Conservation (phyloP, 228 moss, liverwort and hornwort genomes). For the Sphagnum fallax region DNA sequence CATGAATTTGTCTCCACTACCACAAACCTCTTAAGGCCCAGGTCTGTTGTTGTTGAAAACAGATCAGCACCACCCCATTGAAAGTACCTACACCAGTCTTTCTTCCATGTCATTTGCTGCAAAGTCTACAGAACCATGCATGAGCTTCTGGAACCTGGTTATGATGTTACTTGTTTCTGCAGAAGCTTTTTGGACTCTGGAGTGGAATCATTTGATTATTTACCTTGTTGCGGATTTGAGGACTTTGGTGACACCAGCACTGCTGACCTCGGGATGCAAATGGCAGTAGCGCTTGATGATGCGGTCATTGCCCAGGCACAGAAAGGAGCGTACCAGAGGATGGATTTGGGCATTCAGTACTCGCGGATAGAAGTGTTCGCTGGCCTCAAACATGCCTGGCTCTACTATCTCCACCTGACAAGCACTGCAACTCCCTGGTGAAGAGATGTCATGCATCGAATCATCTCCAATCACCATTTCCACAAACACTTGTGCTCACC, state of each 20-base stretch:
- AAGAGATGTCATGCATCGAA: neutral
- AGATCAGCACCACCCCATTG: slow-evolving; percentile 22
- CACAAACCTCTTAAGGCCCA: slow-evolving; percentile 18
- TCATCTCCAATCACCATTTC: slow-evolving; percentile 4
- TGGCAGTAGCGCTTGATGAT: slow-evolving; percentile 21
- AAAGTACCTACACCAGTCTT: slow-evolving; percentile 10
- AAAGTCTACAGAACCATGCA: too few relatives aligned
- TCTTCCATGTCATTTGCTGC: too few relatives aligned
- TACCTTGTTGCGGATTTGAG: slow-evolving; percentile 11
- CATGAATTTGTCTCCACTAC: slow-evolving; percentile 25
- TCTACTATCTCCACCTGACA: slow-evolving; percentile 15
- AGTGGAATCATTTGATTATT: too few relatives aligned
- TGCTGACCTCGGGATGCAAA: slow-evolving; percentile 19
- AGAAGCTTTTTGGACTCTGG: too few relatives aligned
- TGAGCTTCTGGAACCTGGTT: too few relatives aligned
- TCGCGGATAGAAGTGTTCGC: slow-evolving; percentile 15
- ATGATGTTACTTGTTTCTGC: too few relatives aligned
- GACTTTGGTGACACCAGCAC: slow-evolving; percentile 13
- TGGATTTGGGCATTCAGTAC: slow-evolving; percentile 23
- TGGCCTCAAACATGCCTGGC: slow-evolving; percentile 19
- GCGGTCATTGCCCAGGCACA: slow-evolving; percentile 22
- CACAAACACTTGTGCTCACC: neutral
- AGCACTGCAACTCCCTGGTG: slow-evolving; percentile 3
- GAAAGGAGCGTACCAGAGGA: slow-evolving; percentile 17
- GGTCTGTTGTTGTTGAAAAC: slow-evolving; percentile 22